phyloP scores from a whole-genome alignment of 768 basidiomycete genomes.

The Auricularia heimuer region DNA sequence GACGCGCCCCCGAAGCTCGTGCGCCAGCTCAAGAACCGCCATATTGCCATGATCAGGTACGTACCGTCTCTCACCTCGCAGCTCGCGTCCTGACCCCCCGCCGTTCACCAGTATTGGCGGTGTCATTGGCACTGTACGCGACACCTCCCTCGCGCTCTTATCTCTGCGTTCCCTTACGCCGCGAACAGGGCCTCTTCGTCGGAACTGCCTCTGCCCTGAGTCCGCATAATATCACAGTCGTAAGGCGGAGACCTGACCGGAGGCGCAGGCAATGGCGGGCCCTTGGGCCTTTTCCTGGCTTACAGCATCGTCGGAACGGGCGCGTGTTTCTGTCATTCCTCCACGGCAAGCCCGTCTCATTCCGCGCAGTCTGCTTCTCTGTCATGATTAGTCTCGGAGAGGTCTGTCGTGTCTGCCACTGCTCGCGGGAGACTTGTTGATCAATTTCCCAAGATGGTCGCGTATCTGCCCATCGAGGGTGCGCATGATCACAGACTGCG shows the following conservation, averaged over 20 bases:
- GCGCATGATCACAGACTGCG: background rate
- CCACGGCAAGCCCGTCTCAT: conserved; percentile 3
- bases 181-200: conserved; percentile 19
- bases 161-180: background rate
- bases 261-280: conserved; percentile 29
- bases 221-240: conserved; percentile 8
- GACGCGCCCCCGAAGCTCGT: conserved; percentile 23
- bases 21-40: conserved; percentile 64
- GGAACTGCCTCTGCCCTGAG: conserved; percentile 44
- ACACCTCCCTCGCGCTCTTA: background rate
- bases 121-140: conserved; percentile 41
- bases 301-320: conserved; percentile 61
- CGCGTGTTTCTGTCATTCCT: conserved; percentile 33
- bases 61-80: conserved; percentile 1
- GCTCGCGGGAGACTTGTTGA: background rate
- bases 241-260: background rate
- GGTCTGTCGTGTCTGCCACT: background rate
- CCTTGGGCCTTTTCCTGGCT: conserved; percentile 65
- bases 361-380: conserved; percentile 36
- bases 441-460: conserved; percentile 39
- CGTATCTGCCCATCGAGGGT: conserved; percentile 54
- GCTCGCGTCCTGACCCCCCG: background rate
- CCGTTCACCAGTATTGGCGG: conserved; percentile 24
- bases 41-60: conserved; percentile 75
- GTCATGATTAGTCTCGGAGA: conserved; percentile 43